Evolutionary conservation across 164 flowering plant species (phyloP).

Genomic region (Annona cherimola): DNA sequence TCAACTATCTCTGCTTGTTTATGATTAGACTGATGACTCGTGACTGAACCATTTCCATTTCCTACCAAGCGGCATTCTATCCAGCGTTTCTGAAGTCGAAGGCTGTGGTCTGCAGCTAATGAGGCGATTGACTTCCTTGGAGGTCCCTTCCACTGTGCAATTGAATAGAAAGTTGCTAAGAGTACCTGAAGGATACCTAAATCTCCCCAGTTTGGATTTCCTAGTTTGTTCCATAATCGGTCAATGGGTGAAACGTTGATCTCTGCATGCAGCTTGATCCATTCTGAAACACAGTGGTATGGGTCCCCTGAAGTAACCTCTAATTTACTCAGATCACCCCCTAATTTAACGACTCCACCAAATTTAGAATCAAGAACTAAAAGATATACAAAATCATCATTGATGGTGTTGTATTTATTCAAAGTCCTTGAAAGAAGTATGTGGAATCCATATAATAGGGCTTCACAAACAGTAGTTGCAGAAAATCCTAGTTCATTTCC

Average conservation of each 20-base stretch:
- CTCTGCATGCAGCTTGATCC: conserved; percentile 57
- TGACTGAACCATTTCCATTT: conserved; percentile 34
- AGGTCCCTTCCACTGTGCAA: conserved; percentile 57
- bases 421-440: conserved; percentile 49
- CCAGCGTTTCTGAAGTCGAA: conserved; percentile 66
- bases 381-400: conserved; percentile 36
- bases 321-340: conserved; percentile 58
- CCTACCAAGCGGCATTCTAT: conserved; percentile 38
- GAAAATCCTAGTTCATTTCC: conserved; percentile 45
- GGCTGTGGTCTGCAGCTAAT: conserved; percentile 66
- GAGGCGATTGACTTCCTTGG: conserved; percentile 62
- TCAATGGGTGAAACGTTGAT: conserved; percentile 59
- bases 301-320: conserved; percentile 46
- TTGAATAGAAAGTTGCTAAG: conserved; percentile 66
- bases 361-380: conserved; percentile 57
- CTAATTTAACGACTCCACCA: conserved; percentile 68
- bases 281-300: conserved; percentile 50
- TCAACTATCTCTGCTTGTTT: conserved; percentile 55
- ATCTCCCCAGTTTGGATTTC: conserved; percentile 87
- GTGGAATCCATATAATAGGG: conserved; percentile 58
- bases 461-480: conserved; percentile 42
- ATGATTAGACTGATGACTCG: conserved; percentile 18
- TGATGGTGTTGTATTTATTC: conserved; percentile 31
- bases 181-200: conserved; percentile 64
- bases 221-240: conserved; percentile 79